Evolutionary conservation across 164 flowering plant genomes (phyloP), one percentile per base, ranked within the genome.

Genomic region (Vitis rotundifolia): DNA sequence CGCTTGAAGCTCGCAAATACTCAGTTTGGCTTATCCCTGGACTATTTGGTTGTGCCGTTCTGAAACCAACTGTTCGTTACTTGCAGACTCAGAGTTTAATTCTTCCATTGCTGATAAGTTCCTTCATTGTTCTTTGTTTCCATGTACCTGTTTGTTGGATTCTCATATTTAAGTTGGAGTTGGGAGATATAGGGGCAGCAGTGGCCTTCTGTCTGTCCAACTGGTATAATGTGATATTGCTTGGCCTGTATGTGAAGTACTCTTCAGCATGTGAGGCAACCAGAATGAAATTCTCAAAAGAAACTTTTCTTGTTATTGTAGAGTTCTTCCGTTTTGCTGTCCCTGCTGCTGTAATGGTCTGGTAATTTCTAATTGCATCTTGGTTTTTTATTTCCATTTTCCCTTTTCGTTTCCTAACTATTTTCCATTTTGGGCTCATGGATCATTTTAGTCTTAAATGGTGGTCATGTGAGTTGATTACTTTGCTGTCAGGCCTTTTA

Each of bases 311-410:
- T 1, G 49, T 72, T 44, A 64, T 79, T 10, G 37, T 22, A 58
- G 68, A 75, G 63, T 80, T 83, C 70, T 49, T 79, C 28, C 64
- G 64, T 9, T 67, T 76, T 8, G 84, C 70, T 15, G 7, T 83
- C 18, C 86, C 86, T 51, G 74, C 86, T 22, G 81, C 82, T 53
- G 19, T 68, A 2, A 82, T 82, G 85, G 55, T 71, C 49, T 82
- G 85, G 85, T 82, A 68, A 67, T 12, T 44, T 28, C 31, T 59
- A 2, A 11, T 6, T 5, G 1, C 14, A 3, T 52, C 3, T 0
- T 4, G 64, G 79, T 15, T 67, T 75, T 29, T 67, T 66, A 48
- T 75, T 73, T 37, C 44, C 44, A 37, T 37, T 37, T 6, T 5
- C 37, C 44, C 0, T 37, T 37, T 37, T 37, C 44, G 78, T 70